phyloP scores from a whole-genome alignment of 805 yeast genomes.

The Pichia thaimueangensis region DNA sequence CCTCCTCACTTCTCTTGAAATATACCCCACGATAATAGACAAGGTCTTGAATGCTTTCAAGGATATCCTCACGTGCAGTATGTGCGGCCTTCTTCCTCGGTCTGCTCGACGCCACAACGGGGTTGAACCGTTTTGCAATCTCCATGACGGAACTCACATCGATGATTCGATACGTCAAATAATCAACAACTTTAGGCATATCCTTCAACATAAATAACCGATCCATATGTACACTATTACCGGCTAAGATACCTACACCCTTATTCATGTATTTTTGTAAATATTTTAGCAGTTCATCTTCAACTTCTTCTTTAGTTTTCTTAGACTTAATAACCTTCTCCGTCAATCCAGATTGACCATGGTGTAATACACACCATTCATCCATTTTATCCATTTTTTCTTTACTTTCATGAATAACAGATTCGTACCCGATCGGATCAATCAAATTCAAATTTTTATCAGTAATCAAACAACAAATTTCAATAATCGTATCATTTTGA shows the following conservation, averaged over 20 bases:
- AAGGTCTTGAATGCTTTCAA: slow-evolving; percentile 82
- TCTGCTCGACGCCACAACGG: slow-evolving; percentile 31
- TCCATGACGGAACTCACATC: slow-evolving; percentile 90
- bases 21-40: slow-evolving; percentile 70
- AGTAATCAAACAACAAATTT: slow-evolving; percentile 85
- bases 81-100: slow-evolving; percentile 70
- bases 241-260: slow-evolving; percentile 70
- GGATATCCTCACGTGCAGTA: slow-evolving; percentile 83
- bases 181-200: slow-evolving; percentile 66
- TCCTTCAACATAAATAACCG: slow-evolving; percentile 76
- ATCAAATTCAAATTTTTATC: slow-evolving; percentile 70
- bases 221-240: slow-evolving; percentile 91
- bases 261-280: slow-evolving; percentile 48
- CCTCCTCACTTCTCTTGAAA: slow-evolving; percentile 26
- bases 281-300: slow-evolving; percentile 57
- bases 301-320: slow-evolving; percentile 55
- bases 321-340: slow-evolving; percentile 53
- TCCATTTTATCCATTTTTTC: slow-evolving; percentile 64
- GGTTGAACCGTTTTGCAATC: slow-evolving; percentile 39
- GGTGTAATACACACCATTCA: slow-evolving; percentile 84
- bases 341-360: slow-evolving; percentile 72
- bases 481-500: slow-evolving; percentile 78
- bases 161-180: slow-evolving; percentile 66
- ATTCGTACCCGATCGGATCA: slow-evolving; percentile 70
- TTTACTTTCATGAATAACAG: slow-evolving; percentile 67